A percentile compares a stretch with the other conserved stretches of the same genome.
These are phyloP conservation scores for Hypocrella siamensis DNA, from an alignment of 2,329 filamentous ascomycete species.

Conservation along the genomic window DNA sequence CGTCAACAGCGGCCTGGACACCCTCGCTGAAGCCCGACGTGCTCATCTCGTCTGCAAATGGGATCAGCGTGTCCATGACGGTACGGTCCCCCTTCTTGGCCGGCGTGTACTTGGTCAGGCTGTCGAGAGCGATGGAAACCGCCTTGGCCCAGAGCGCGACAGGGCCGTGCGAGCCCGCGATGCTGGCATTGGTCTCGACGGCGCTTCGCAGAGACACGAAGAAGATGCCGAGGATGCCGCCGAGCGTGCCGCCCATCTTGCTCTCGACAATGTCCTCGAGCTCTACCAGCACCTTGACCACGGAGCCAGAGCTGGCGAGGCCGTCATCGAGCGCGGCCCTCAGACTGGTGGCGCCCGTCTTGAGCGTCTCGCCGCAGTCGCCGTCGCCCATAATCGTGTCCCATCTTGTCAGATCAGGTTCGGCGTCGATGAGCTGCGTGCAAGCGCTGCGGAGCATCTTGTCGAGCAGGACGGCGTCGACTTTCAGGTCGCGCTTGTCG, in stretches of 20 bases:
- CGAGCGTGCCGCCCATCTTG: slow-evolving; percentile 37
- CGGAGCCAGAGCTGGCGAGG: slow-evolving; percentile 25
- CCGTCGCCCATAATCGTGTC: slow-evolving; percentile 50
- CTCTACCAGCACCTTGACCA: slow-evolving; percentile 29
- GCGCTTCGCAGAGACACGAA: slow-evolving; percentile 30
- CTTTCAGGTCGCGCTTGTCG: slow-evolving; percentile 23
- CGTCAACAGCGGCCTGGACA: slow-evolving; percentile 41
- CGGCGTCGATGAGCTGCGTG: slow-evolving; percentile 36
- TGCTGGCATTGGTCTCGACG: slow-evolving; percentile 20
- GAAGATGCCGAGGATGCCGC: slow-evolving; percentile 38
- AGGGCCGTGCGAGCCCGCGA: slow-evolving; percentile 14
- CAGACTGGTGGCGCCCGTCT: slow-evolving; percentile 32
- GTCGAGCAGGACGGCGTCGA: slow-evolving; percentile 37
- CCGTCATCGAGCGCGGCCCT: slow-evolving; percentile 29
- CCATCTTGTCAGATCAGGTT: slow-evolving; percentile 47
- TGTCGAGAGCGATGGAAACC: slow-evolving; percentile 25
- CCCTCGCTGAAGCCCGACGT: slow-evolving; percentile 36
- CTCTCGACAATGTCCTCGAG: slow-evolving; percentile 39
- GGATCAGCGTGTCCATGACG: slow-evolving; percentile 40
- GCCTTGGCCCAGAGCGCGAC: slow-evolving; percentile 27
- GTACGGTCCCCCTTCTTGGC: slow-evolving; percentile 40
- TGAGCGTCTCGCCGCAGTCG: slow-evolving; percentile 48
- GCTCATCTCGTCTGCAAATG: slow-evolving; percentile 31
- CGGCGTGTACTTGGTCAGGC: slow-evolving; percentile 35
- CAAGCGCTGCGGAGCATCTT: slow-evolving; percentile 39